These are phyloP conservation scores for Lanmaoa pseudosensibilis DNA, from an alignment of 768 basidiomycete species.

Conservation along the genomic window DNA sequence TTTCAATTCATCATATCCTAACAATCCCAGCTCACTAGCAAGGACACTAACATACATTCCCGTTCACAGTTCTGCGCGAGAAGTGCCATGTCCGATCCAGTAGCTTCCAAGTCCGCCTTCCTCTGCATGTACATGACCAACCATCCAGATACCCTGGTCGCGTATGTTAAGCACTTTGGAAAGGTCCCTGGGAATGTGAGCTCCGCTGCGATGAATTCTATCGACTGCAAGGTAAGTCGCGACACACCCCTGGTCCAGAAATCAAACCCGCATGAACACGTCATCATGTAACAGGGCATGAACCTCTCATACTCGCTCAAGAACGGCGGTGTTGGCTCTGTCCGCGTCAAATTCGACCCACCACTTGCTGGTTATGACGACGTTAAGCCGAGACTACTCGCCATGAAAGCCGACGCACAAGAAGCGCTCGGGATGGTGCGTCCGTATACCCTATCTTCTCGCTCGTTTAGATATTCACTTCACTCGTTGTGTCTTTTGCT, in stretches of 20 bases:
- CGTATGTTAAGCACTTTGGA: conserved; percentile 77
- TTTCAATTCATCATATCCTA: neutral
- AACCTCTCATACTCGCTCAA: conserved; percentile 62
- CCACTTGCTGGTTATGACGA: conserved; percentile 75
- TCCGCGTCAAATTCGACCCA: conserved; percentile 64
- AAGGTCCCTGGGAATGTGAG: conserved; percentile 54
- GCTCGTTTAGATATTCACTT: neutral
- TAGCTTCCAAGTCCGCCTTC: conserved; percentile 73
- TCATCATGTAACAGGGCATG: conserved; percentile 53
- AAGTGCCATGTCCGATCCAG: conserved; percentile 60
- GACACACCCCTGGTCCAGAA: neutral
- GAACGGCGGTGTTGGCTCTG: conserved; percentile 42
- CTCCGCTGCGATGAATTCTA: conserved; percentile 69
- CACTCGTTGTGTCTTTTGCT: neutral
- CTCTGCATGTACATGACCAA: conserved; percentile 83
- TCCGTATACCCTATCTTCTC: neutral
- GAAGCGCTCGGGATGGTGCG: conserved; percentile 78
- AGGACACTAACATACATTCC: neutral
- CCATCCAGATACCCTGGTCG: conserved; percentile 82
- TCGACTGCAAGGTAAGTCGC: conserved; percentile 58
- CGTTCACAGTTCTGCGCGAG: neutral
- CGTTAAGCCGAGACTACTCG: conserved; percentile 74
- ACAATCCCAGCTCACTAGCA: neutral
- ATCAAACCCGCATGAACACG: neutral
- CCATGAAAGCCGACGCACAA: conserved; percentile 81